Evolutionary conservation across 805 yeast species (phyloP).

Genomic region (Wickerhamiella occidentalis): DNA sequence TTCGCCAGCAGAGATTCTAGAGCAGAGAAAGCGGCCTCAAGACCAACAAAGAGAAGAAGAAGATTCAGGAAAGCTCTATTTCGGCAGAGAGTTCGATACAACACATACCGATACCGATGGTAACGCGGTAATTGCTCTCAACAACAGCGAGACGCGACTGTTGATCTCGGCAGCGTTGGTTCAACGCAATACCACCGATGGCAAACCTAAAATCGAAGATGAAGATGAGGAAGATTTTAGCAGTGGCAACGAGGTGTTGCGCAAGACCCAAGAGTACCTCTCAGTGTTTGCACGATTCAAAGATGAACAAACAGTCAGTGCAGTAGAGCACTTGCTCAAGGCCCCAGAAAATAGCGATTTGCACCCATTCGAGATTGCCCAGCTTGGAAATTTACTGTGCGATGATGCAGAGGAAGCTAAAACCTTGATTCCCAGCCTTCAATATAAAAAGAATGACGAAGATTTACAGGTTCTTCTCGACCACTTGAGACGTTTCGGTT

Average conservation of each 20-base stretch:
- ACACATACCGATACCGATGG: constrained; percentile 75
- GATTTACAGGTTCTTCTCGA: constrained; percentile 80
- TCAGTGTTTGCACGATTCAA: constrained; percentile 79
- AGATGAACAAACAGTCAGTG: constrained; percentile 83
- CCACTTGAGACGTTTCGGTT: constrained; percentile 46
- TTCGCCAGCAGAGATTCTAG: constrained; percentile 11
- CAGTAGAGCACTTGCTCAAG: constrained; percentile 76
- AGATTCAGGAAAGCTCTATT: constrained; percentile 72
- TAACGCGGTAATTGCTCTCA: constrained; percentile 65
- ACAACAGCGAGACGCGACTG: constrained; percentile 79
- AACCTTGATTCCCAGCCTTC: constrained; percentile 80
- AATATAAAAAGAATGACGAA: constrained; percentile 67
- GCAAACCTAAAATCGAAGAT: constrained; percentile 28
- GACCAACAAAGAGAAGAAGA: constrained; percentile 51
- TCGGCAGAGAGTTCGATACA: constrained; percentile 87
- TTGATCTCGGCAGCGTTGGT: constrained; percentile 81
- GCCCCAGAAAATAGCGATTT: constrained; percentile 59
- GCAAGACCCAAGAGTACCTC: constrained; percentile 80
- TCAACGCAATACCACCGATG: constrained; percentile 39
- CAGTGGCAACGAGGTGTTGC: constrained; percentile 46
- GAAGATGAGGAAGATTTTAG: constrained; percentile 25
- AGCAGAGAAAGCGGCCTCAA: constrained; percentile 55
- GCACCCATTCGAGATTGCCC: constrained; percentile 95
- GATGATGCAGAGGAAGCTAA: constrained; percentile 97
- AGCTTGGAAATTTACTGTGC: constrained; percentile 75